phyloP scores from a whole-genome alignment of 169 alveolate species.

The Babesia bigemina region DNA sequence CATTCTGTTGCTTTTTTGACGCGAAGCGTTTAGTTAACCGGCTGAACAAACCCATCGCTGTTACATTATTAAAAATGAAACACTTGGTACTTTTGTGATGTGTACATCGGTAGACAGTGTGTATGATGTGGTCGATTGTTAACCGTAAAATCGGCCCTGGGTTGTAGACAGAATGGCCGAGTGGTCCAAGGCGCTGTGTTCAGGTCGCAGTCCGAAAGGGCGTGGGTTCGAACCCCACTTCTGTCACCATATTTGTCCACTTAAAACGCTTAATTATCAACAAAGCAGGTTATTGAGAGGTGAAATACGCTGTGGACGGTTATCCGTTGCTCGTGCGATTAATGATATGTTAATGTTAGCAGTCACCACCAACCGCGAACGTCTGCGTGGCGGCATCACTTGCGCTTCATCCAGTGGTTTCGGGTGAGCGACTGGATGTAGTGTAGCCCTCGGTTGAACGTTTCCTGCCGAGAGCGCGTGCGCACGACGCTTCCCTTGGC shows the following conservation, averaged over 20 bases:
- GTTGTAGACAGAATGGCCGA: constrained; percentile 72
- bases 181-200: constrained; percentile 79
- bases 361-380: neutral
- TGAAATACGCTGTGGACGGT: neutral
- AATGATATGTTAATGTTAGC: neutral
- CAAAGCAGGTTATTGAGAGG: no score
- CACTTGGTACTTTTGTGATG: neutral
- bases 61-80: neutral
- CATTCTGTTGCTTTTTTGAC: neutral
- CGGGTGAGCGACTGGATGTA: constrained; percentile 74
- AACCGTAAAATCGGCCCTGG: neutral
- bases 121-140: neutral
- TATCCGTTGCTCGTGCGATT: neutral
- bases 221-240: constrained; percentile 99
- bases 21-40: neutral
- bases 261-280: no score
- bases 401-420: constrained; percentile 65
- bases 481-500: constrained; percentile 54
- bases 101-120: neutral
- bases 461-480: constrained; percentile 71
- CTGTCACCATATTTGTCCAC: constrained; percentile 68
- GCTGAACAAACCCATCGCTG: constrained; percentile 5
- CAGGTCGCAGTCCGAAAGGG: constrained; percentile 89
- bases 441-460: constrained; percentile 70
- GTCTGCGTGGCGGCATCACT: neutral